Conservation (phyloP, 352 stramenopile genomes). For the Pythium rhizo-oryzae region DNA sequence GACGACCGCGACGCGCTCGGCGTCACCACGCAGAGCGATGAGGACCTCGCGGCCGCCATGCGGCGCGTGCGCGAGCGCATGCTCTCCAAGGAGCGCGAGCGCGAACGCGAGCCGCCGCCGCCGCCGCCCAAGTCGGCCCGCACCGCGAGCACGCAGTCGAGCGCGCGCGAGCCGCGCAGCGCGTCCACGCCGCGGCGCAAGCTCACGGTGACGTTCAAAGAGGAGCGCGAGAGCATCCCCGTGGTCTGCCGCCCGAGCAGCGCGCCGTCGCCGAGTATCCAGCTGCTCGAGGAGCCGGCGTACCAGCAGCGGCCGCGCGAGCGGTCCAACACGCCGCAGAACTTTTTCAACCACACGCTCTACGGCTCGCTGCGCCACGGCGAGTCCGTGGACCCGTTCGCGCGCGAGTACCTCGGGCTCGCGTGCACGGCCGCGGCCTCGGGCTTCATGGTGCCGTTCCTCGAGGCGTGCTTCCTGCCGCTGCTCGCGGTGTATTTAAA, state of each 20-base stretch:
- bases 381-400: constrained; percentile 58
- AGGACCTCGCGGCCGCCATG: constrained; percentile 31
- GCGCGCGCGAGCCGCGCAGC: constrained; percentile 24
- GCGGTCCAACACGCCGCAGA: constrained; percentile 53
- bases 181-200: constrained; percentile 46
- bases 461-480: constrained; percentile 62
- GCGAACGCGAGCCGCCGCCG: constrained; percentile 4
- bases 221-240: constrained; percentile 50
- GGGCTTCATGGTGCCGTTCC: constrained; percentile 72
- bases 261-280: constrained; percentile 57
- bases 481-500: constrained; percentile 62
- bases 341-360: constrained; percentile 76
- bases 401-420: constrained; percentile 60
- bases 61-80: constrained; percentile 27
- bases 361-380: constrained; percentile 70
- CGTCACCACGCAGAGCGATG: background rate
- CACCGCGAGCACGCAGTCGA: constrained; percentile 3
- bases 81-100: constrained; percentile 4
- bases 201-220: constrained; percentile 61
- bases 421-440: constrained; percentile 54
- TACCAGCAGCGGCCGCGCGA: constrained; percentile 38
- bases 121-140: constrained; percentile 18
- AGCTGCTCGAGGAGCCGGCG: constrained; percentile 59
- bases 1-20: constrained; percentile 19
- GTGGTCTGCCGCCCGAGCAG: constrained; percentile 62